Conservation (phyloP, 2,329 filamentous ascomycete species). For the Hypocreales sp. region DNA sequence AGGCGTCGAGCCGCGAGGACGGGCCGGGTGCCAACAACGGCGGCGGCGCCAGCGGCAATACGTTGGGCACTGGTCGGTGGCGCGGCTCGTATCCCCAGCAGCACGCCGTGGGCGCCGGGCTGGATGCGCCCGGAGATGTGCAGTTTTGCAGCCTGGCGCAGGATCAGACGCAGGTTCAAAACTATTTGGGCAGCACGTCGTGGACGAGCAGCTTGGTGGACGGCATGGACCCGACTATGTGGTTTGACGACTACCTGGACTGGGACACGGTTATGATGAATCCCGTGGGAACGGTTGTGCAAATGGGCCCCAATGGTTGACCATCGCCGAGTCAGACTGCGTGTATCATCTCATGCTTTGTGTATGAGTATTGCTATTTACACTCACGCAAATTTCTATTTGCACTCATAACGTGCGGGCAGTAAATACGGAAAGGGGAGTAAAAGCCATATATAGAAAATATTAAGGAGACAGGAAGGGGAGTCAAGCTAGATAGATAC, state of each 20-base stretch:
- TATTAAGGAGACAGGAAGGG: too few relatives aligned
- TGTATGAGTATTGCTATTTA: too few relatives aligned
- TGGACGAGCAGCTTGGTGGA: slow-evolving; percentile 17
- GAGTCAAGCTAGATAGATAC: too few relatives aligned
- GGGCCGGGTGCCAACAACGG: neutral
- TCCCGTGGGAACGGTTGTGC: slow-evolving; percentile 8
- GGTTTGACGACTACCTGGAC: slow-evolving; percentile 19
- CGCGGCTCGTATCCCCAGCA: slow-evolving; percentile 6
- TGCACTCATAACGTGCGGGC: too few relatives aligned
- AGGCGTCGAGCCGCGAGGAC: slow-evolving; percentile 7
- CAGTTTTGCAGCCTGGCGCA: slow-evolving; percentile 7
- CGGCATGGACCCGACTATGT: slow-evolving; percentile 17
- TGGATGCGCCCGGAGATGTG: slow-evolving; percentile 2
- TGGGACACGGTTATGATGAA: slow-evolving; percentile 18
- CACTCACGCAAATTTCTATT: too few relatives aligned
- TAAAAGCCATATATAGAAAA: too few relatives aligned
- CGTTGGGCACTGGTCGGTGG: slow-evolving; percentile 2
- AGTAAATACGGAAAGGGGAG: too few relatives aligned
- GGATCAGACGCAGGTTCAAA: slow-evolving; percentile 10
- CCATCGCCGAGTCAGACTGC: too few relatives aligned
- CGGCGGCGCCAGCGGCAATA: slow-evolving; percentile 1
- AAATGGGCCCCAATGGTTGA: too few relatives aligned
- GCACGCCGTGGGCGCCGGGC: slow-evolving; percentile 1
- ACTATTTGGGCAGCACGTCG: slow-evolving; percentile 10
- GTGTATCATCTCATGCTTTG: too few relatives aligned